Evolutionary conservation across 1,284 basidiomycete species (phyloP).

Genomic region (Bjerkandera adusta): DNA sequence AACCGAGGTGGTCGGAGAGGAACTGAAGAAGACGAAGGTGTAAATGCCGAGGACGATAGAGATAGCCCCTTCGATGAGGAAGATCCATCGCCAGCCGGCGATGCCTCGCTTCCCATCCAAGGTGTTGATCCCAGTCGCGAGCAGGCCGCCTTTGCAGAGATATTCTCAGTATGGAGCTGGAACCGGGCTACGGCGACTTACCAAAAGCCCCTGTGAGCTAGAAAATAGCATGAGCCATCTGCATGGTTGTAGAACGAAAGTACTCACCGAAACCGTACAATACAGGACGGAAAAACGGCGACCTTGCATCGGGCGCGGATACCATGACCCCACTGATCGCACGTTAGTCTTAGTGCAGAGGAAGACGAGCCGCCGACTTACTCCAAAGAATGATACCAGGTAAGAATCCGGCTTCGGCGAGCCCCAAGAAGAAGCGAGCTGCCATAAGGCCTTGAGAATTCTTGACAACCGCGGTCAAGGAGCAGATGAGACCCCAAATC

Average conservation of each 20-base stretch:
- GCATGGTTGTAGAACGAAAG: background rate
- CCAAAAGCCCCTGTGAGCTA: slow-evolving; percentile 59
- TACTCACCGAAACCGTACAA: slow-evolving; percentile 43
- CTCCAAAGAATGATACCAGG: slow-evolving; percentile 52
- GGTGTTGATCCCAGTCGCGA: slow-evolving; percentile 35
- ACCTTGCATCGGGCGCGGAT: slow-evolving; percentile 26
- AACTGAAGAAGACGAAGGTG: slow-evolving; percentile 39
- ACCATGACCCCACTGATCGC: slow-evolving; percentile 29
- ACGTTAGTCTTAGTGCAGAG: background rate
- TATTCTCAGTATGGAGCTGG: background rate
- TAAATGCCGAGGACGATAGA: slow-evolving; percentile 39
- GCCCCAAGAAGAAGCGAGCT: slow-evolving; percentile 62
- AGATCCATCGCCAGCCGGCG: slow-evolving; percentile 53
- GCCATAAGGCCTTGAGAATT: slow-evolving; percentile 51
- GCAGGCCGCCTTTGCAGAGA: slow-evolving; percentile 36
- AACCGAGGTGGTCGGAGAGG: slow-evolving; percentile 35
- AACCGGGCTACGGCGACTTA: background rate
- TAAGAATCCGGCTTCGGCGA: slow-evolving; percentile 47
- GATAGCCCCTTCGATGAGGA: slow-evolving; percentile 52
- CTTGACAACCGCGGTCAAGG: slow-evolving; percentile 44
- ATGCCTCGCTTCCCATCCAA: slow-evolving; percentile 30
- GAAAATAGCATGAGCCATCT: background rate
- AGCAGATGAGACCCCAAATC: slow-evolving; percentile 24
- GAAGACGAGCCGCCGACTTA: slow-evolving; percentile 23
- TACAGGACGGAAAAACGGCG: slow-evolving; percentile 45